Percentiles rank a stretch among this genome's conserved stretches.
phyloP scores from a whole-genome alignment of 2,329 filamentous ascomycete species.

The Fusarium humuli region DNA sequence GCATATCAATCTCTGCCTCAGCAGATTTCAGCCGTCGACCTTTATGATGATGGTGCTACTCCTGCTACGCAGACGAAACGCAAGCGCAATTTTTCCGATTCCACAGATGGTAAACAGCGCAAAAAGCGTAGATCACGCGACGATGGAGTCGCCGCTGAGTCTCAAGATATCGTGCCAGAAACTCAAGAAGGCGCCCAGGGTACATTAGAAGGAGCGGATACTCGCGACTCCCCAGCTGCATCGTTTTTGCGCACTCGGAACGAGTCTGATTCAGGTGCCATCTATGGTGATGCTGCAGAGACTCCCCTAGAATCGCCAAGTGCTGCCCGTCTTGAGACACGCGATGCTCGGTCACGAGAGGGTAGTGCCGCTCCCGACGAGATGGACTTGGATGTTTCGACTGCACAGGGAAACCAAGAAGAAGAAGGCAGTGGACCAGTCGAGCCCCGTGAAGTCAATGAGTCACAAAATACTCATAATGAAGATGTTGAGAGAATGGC shows the following conservation, averaged over 20 bases:
- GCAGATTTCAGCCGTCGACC: constrained; percentile 21
- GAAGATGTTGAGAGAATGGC: constrained; percentile 49
- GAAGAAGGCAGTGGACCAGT: constrained; percentile 16
- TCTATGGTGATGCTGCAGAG: constrained; percentile 34
- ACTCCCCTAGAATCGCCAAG: constrained; percentile 47
- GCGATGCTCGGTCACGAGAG: constrained; percentile 46
- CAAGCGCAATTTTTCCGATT: constrained; percentile 51
- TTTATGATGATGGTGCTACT: constrained; percentile 33
- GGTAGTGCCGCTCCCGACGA: constrained; percentile 41
- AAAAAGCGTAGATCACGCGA: constrained; percentile 51
- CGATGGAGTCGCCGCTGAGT: constrained; percentile 27
- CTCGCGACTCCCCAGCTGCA: constrained; percentile 11
- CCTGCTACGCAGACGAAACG: constrained; percentile 47
- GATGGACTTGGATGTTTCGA: constrained; percentile 43
- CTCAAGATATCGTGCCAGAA: constrained; percentile 38
- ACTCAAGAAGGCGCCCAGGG: constrained; percentile 40
- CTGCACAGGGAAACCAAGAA: constrained; percentile 17
- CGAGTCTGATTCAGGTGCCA: constrained; percentile 27
- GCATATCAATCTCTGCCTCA: constrained; percentile 19
- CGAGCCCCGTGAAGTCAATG: constrained; percentile 18
- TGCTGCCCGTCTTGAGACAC: constrained; percentile 42
- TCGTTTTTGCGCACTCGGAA: constrained; percentile 33
- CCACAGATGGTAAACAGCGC: constrained; percentile 47
- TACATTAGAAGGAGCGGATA: constrained; percentile 11
- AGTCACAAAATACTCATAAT: constrained; percentile 23